These are phyloP conservation scores for Thalassia testudinum DNA, from an alignment of 116 monocot species.

Conservation along the genomic window DNA sequence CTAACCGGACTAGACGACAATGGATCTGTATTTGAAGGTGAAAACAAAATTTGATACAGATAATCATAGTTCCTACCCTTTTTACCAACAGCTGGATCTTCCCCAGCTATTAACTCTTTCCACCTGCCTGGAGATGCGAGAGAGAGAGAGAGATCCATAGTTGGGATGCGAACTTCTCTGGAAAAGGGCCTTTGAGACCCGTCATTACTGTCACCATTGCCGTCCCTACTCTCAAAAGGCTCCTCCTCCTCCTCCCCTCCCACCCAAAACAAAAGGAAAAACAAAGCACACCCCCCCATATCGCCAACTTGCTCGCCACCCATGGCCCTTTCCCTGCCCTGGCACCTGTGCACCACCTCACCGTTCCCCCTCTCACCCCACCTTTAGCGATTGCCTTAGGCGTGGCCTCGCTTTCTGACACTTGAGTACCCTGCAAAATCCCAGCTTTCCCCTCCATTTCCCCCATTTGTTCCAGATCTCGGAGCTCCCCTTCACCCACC, in stretches of 20 bases:
- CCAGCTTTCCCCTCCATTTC: not conserved
- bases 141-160: too few relatives aligned
- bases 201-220: not conserved
- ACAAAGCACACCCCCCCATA: not conserved
- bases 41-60: too few relatives aligned
- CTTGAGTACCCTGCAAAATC: not conserved
- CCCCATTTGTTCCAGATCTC: not conserved
- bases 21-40: too few relatives aligned
- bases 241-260: not conserved
- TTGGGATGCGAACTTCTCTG: not conserved
- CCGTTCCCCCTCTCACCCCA: not conserved
- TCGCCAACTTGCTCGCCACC: not conserved
- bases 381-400: not conserved
- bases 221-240: not conserved
- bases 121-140: too few relatives aligned
- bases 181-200: not conserved
- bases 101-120: too few relatives aligned
- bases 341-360: not conserved
- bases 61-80: too few relatives aligned
- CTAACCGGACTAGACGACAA: conserved; percentile 99
- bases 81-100: too few relatives aligned
- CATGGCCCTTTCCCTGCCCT: not conserved
- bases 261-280: not conserved
- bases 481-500: not conserved
- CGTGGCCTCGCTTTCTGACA: not conserved